Conservation (phyloP, 768 basidiomycete species). For the Amanita molliuscula region DNA sequence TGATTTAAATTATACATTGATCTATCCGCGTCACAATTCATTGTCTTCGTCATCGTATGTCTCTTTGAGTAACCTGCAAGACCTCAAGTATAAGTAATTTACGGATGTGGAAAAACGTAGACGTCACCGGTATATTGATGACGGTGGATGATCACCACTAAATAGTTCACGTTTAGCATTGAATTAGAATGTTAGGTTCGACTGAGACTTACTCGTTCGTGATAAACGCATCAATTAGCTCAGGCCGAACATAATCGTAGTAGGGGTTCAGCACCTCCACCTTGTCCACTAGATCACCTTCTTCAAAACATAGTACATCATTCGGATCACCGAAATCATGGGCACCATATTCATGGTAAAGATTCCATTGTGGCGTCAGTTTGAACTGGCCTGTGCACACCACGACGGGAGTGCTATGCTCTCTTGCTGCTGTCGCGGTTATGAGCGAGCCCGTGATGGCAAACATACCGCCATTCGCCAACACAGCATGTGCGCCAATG, state of each 20-base stretch:
- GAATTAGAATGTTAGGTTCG: background rate
- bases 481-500: conserved; percentile 88
- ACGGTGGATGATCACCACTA: conserved; percentile 94
- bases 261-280: conserved; percentile 95
- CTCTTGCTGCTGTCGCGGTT: conserved; percentile 78
- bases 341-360: conserved; percentile 80
- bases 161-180: conserved; percentile 6
- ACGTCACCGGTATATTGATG: conserved; percentile 79
- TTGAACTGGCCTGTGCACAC: conserved; percentile 97
- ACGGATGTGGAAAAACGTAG: background rate
- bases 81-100: conserved; percentile 8
- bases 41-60: conserved; percentile 93
- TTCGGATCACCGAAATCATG: conserved; percentile 67
- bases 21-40: conserved; percentile 43
- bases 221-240: conserved; percentile 87
- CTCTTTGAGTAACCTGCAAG: conserved; percentile 72
- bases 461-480: conserved; percentile 95
- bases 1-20: conserved; percentile 14
- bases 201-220: conserved; percentile 81
- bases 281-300: conserved; percentile 70
- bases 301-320: conserved; percentile 61
- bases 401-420: conserved; percentile 86
- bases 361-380: conserved; percentile 83
- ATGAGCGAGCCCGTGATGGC: conserved; percentile 78
- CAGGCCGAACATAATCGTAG: conserved; percentile 91